These are phyloP conservation scores for Rhizopus arrhizus DNA, from an alignment of 371 early-diverging fungal genomes.

Conservation along the genomic window DNA sequence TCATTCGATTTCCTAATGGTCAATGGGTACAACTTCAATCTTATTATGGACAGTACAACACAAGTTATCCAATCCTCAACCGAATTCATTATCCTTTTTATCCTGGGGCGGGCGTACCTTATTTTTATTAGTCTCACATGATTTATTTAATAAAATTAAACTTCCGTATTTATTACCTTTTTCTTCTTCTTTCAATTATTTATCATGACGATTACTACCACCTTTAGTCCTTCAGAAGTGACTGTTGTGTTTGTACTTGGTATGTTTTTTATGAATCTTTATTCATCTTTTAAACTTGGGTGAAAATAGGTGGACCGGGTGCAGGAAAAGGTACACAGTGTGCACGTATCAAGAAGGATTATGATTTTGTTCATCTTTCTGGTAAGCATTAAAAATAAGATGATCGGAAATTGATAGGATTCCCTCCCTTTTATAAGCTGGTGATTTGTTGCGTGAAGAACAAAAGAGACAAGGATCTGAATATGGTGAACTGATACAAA, in stretches of 20 bases:
- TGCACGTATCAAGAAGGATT: conserved; percentile 82
- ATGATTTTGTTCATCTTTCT: conserved; percentile 92
- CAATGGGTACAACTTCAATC: conserved; percentile 15
- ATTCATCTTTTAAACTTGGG: neutral
- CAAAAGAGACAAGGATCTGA: conserved; percentile 82
- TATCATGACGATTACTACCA: conserved; percentile 17
- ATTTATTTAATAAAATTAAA: conserved; percentile 3
- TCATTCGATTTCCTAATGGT: conserved; percentile 15
- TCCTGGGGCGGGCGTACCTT: neutral
- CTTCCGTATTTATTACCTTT: neutral
- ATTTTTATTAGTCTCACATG: neutral
- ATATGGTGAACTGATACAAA: conserved; percentile 87
- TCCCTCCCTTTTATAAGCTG: conserved; percentile 60
- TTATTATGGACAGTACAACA: conserved; percentile 8
- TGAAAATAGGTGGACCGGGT: conserved; percentile 76
- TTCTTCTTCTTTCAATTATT: conserved; percentile 6
- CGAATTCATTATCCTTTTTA: neutral
- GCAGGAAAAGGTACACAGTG: conserved; percentile 97
- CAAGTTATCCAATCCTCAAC: neutral
- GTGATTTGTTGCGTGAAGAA: conserved; percentile 94
- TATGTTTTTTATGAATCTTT: conserved; percentile 21
- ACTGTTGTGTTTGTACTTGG: conserved; percentile 80
- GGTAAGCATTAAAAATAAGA: conserved; percentile 48
- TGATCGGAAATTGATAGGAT: neutral
- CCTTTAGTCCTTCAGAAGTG: conserved; percentile 51